A percentile compares a stretch with the other conserved stretches of the same genome.
Conservation (phyloP, 208 protist species). For the Leishmania amazonensis region DNA sequence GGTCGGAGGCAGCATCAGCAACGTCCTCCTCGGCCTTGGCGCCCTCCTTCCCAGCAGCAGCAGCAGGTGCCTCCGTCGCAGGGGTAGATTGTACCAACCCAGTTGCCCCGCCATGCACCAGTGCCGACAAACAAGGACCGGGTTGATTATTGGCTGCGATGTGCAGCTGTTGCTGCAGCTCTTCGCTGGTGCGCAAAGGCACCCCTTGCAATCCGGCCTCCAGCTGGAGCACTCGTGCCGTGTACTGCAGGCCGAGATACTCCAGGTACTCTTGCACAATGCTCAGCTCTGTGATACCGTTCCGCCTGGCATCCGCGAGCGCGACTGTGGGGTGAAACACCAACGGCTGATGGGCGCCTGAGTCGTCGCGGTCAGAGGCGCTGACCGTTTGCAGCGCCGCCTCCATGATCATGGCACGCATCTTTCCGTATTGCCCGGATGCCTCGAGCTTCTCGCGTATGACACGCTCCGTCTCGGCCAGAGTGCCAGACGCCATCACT, state of each 20-base stretch:
- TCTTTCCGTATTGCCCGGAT: slow-evolving; percentile 80
- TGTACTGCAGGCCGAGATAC: slow-evolving; percentile 80
- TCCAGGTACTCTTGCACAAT: slow-evolving; percentile 71
- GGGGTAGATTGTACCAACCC: neutral
- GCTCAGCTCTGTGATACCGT: slow-evolving; percentile 50
- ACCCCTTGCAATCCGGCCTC: slow-evolving; percentile 55
- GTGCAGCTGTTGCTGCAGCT: slow-evolving; percentile 20
- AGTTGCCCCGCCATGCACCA: neutral
- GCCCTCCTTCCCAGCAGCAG: slow-evolving; percentile 6
- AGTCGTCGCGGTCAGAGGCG: neutral
- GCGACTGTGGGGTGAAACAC: slow-evolving; percentile 49
- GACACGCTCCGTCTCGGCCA: slow-evolving; percentile 56
- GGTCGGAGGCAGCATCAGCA: slow-evolving; percentile 21
- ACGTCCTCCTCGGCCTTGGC: slow-evolving; percentile 1
- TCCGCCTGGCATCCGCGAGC: slow-evolving; percentile 51
- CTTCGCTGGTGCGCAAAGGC: slow-evolving; percentile 19
- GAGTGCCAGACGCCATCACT: slow-evolving; percentile 16
- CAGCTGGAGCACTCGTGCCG: slow-evolving; percentile 69
- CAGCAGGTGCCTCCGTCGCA: slow-evolving; percentile 5
- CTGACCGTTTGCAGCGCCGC: slow-evolving; percentile 61
- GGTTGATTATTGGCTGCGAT: neutral
- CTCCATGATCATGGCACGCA: slow-evolving; percentile 90
- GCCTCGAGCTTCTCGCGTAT: slow-evolving; percentile 76
- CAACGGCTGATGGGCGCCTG: neutral
- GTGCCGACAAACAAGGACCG: slow-evolving; percentile 13